Evolutionary conservation across 164 flowering plant genomes (phyloP).

Genomic region (Cinnamomum chago): DNA sequence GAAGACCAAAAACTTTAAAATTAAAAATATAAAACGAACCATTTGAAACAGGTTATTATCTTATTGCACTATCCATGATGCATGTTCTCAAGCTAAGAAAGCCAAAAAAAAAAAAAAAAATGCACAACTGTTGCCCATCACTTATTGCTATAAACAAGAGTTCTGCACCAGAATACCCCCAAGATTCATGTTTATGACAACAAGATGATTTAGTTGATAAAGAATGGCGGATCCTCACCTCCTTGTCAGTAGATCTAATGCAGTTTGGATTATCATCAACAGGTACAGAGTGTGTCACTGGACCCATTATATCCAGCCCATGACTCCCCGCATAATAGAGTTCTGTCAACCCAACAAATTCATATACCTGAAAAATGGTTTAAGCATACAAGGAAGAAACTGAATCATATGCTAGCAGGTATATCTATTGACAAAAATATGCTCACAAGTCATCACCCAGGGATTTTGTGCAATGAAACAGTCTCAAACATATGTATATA

Average conservation of each 20-base stretch:
- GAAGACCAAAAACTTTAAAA: no score
- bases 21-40: no score
- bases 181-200: no score
- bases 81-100: no score
- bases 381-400: not conserved
- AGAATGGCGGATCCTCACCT: conserved; percentile 31
- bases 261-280: conserved; percentile 32
- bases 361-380: conserved; percentile 51
- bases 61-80: no score
- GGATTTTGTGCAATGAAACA: not conserved
- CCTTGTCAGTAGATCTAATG: conserved; percentile 46
- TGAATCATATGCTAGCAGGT: not conserved
- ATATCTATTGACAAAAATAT: not conserved
- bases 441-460: not conserved
- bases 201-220: no score
- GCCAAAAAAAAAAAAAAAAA: no score
- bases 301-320: conserved; percentile 93
- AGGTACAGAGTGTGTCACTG: conserved; percentile 28
- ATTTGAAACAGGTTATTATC: no score
- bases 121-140: not conserved
- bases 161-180: no score
- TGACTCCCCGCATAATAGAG: conserved; percentile 98
- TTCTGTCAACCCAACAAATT: conserved; percentile 75
- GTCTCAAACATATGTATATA: no score
- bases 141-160: no score